These are phyloP conservation scores for Mariannaea sp. DNA, from an alignment of 2,329 filamentous ascomycete species.

Conservation along the genomic window DNA sequence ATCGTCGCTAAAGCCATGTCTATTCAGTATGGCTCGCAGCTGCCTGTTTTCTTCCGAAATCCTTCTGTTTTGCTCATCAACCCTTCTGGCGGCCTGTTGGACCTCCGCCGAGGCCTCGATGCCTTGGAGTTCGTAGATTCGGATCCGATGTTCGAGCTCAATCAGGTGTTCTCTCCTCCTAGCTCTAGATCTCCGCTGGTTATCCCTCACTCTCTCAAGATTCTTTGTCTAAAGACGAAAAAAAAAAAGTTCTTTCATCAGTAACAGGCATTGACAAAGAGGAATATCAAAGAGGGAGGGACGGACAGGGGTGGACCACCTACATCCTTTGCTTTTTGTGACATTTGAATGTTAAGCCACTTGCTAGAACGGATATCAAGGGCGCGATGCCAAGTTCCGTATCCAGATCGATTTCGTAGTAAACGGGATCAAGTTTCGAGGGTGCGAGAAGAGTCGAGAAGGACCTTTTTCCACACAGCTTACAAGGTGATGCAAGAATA, in stretches of 20 bases:
- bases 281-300: slow-evolving; percentile 4
- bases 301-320: slow-evolving; percentile 27
- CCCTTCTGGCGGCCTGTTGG: slow-evolving; percentile 69
- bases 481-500: too few species aligned
- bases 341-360: slow-evolving; percentile 39
- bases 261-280: slow-evolving; percentile 22
- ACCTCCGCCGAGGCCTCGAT: slow-evolving; percentile 72
- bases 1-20: slow-evolving; percentile 60
- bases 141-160: slow-evolving; percentile 66
- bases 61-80: slow-evolving; percentile 71
- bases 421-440: slow-evolving; percentile 18
- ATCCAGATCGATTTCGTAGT: slow-evolving; percentile 30
- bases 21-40: slow-evolving; percentile 62
- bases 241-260: slow-evolving; percentile 24
- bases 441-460: slow-evolving; percentile 13
- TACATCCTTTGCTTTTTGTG: slow-evolving; percentile 38
- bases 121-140: slow-evolving; percentile 66
- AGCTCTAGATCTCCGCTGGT: slow-evolving; percentile 76
- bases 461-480: too few species aligned
- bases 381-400: slow-evolving; percentile 23
- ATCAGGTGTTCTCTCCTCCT: slow-evolving; percentile 74
- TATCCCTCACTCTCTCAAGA: slow-evolving; percentile 69
- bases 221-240: slow-evolving; percentile 43
- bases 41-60: slow-evolving; percentile 73
- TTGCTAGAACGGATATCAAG: slow-evolving; percentile 22